Base-by-base conservation (phyloP, 345 rosid genomes). In the Murraya paniculata region DNA sequence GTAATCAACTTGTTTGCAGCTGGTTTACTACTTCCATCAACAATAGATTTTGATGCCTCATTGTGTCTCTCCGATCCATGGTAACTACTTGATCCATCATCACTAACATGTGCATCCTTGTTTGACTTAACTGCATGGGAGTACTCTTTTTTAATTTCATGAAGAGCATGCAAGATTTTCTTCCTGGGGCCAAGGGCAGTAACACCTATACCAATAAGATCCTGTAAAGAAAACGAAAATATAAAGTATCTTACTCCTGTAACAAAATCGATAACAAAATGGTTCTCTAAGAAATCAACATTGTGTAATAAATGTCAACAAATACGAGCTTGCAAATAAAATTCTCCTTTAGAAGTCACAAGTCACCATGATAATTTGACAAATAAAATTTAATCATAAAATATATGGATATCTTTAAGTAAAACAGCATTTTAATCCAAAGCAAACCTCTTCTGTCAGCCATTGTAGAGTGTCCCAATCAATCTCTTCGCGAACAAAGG, bases 121-220 rank as follows among this genome's bases (percentile, higher is more conserved):
- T 73, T 78, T 33, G 71, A 66, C 81, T 67, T 88, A 67, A 66
- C 66, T 35, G 84, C 79, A 75, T 58, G 25, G 59, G 68, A 68
- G 72, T 64, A 16, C 2, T 82, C 81, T 81, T 87, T 87, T 83
- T 88, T 85, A 81, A 90, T 86, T 72, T 84, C 85, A 55, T 65
- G 74, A 76, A 95, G 92, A 68, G 99, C 97, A 84, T 84, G 91
- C 83, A 88, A 80, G 73, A 95, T 92, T 82, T 90, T 95, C 89
- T 92, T 95, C 90, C 98, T 90, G 1, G 99, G 98, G 35, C 98
- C 99, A 74, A 92, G 94, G 72, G 99, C 87, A 25, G 93, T 88
- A 19, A 95, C 86, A 71, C 99, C 99, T 57, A 95, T 91, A 75
- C 80, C 84, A 50, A 90, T 45, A 27, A 95, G 89, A 84, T 95